Evolutionary conservation across 2,329 filamentous ascomycete species (phyloP).

Genomic region (Emydomyces testavorans): DNA sequence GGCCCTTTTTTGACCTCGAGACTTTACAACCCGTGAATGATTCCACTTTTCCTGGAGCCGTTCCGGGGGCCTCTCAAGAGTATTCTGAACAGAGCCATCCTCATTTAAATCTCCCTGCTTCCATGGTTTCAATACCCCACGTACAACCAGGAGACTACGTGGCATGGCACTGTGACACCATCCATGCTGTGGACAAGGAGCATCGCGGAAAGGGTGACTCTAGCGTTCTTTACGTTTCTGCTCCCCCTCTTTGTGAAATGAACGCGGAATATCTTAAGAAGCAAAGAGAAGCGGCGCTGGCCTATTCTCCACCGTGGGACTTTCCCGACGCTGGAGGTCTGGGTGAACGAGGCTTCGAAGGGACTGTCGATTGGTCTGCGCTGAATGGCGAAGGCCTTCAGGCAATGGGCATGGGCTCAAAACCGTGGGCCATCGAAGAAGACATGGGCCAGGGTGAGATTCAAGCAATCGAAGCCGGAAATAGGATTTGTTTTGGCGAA

Average conservation of each 20-base stretch:
- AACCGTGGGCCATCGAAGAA: slow-evolving; percentile 39
- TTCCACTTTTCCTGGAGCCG: slow-evolving; percentile 58
- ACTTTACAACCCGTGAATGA: slow-evolving; percentile 20
- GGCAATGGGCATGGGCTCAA: slow-evolving; percentile 44
- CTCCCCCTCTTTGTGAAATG: slow-evolving; percentile 63
- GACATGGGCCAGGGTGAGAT: slow-evolving; percentile 42
- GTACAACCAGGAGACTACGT: slow-evolving; percentile 66
- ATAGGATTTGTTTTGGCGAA: slow-evolving; percentile 42
- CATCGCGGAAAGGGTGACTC: slow-evolving; percentile 63
- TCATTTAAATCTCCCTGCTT: slow-evolving; percentile 53
- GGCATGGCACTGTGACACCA: slow-evolving; percentile 64
- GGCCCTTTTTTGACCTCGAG: slow-evolving; percentile 64
- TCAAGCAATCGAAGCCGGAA: slow-evolving; percentile 42
- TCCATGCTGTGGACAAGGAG: slow-evolving; percentile 72
- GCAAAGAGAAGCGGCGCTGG: slow-evolving; percentile 60
- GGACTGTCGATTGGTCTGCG: slow-evolving; percentile 30
- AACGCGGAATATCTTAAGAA: slow-evolving; percentile 61
- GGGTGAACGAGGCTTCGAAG: slow-evolving; percentile 33
- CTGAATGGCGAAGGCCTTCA: slow-evolving; percentile 40
- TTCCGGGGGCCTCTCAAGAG: slow-evolving; percentile 58
- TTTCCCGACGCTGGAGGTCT: slow-evolving; percentile 49
- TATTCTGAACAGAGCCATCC: slow-evolving; percentile 46
- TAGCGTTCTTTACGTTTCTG: slow-evolving; percentile 79
- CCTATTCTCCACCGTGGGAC: slow-evolving; percentile 56
- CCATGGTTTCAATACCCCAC: slow-evolving; percentile 60